Base-by-base conservation (phyloP, 2,329 filamentous ascomycete species). In the Fusarium anguioides region DNA sequence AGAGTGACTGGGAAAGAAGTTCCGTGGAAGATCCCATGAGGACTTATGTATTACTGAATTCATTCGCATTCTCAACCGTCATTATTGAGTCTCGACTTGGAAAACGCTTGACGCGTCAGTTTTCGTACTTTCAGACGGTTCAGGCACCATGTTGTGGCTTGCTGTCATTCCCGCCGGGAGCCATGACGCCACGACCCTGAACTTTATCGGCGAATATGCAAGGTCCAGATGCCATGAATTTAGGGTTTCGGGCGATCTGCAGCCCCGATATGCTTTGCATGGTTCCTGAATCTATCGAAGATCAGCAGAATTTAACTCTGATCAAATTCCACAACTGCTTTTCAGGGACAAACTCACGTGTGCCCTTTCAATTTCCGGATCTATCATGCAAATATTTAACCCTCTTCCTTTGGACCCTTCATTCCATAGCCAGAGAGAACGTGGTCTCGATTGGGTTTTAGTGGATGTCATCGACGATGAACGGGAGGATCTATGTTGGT, bases 321-420 rank as follows among this genome's bases (percentile, higher is more conserved):
- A 15, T 5, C 24, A 8, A 58, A 63, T 63, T 63, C 60, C 58
- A 57, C 4, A 20, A 14, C 27, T 5, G 23, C 21, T 41, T 31
- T 41, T 8, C 42, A 57, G 50, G 42, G 42, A 63, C 36, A n/a
- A 21, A 17, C 6, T n/a, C 5, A 10, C 24, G 15, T 8, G 12
- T n/a, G 5, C 14, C 15, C 21, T 60, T 59, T 24, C 27, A 18
- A 23, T 45, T 63, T 63, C 58, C 49, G 60, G 42, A 21, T 8
- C 14, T 18, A 12, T 15, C 18, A 40, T 23, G 15, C 31, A 57
- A 50, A 29, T 41, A 26, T 5, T 50, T 18, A 26, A 31, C 31
- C 29, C 31, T 31, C 26, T 4, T 26, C 26, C 7, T 1, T 14
- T 29, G 29, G 48, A 26, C 37, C 33, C 49, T 2, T 45, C 60